Evolutionary conservation across 176 grass and related monocot genomes (phyloP), one percentile per base, ranked within the genome.

Genomic region (Guadua angustifolia): DNA sequence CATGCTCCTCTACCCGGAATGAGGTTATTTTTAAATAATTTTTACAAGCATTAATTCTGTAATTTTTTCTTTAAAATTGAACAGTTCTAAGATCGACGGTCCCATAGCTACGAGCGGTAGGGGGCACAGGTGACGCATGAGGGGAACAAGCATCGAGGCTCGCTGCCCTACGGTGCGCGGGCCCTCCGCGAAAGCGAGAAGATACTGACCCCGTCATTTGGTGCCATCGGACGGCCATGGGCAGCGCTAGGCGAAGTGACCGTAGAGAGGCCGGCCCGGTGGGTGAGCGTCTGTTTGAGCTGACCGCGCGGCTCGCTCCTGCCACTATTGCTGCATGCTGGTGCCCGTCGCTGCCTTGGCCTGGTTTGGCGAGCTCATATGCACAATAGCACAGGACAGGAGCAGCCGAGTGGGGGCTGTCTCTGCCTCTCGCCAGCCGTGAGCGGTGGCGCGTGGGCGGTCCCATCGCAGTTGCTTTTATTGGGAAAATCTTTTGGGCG

Each of bases 381-480:
- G 14, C 47, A 50, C 47, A 50, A 14, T 4, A 16, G 47, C 47
- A 50, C 47, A 50, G 47, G 47, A 50, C 47, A 50, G 44, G 43
- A 45, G 43, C 2, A 9, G 44, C 44, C 44, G 44, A 45, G 44
- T 10, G 44, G 44, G 44, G 3, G 44, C 13, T n/a, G 10, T 13
- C 45, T 35, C 71, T 1, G 29, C 29, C 9, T 38, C 45, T 51
- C 64, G 46, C 16, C 2, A 44, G 85, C 47, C 64, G 46, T 10
- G 4, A 44, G 85, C 47, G 45, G 57, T 65, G 35, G 61, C 22
- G 24, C 22, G 9, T 11, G 74, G 26, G 2, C 78, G 70, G 86
- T 85, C 87, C 76, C 82, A 55, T 89, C 82, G 69, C 42, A 68
- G 82, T 9, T 85, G 69, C 82, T 80, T 89, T 84, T 75, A 84